Evolutionary conservation across 2,329 filamentous ascomycete genomes (phyloP).

Genomic region (Scleromitrula shiraiana): DNA sequence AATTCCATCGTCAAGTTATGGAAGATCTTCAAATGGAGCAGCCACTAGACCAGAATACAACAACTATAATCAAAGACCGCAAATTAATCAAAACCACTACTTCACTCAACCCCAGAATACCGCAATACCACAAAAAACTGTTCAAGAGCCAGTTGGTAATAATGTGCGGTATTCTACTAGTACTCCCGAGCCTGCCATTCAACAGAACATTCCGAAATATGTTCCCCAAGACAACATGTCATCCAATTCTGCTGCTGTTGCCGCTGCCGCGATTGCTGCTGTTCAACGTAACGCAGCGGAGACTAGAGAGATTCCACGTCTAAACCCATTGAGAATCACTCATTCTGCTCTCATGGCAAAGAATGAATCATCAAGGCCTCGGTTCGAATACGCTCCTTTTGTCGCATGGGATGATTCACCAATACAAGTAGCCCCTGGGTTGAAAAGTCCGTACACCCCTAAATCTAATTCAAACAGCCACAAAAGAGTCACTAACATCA

Average conservation of each 20-base stretch:
- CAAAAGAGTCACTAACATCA: background rate
- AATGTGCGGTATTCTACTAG: conserved; percentile 14
- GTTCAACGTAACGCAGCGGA: background rate
- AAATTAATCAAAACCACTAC: conserved; percentile 13
- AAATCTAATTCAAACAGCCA: conserved; percentile 2
- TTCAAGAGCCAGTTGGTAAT: conserved; percentile 9
- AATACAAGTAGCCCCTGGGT: conserved; percentile 20
- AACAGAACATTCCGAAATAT: conserved; percentile 9
- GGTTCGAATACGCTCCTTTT: conserved; percentile 25
- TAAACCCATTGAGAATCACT: conserved; percentile 20
- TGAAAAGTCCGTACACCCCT: conserved; percentile 24
- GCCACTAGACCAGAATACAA: conserved; percentile 10
- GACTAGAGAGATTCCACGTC: background rate
- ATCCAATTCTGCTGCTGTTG: background rate
- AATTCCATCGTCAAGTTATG: conserved; percentile 14
- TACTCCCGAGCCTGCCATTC: conserved; percentile 6
- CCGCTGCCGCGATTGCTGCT: background rate
- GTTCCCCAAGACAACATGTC: conserved; percentile 5
- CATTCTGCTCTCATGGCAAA: conserved; percentile 21
- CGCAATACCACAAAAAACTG: conserved; percentile 11
- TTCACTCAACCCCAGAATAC: conserved; percentile 13
- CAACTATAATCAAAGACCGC: conserved; percentile 13
- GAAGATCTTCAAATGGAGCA: conserved; percentile 14
- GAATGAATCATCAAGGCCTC: conserved; percentile 17
- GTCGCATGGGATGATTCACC: conserved; percentile 21